Evolutionary conservation across 805 yeast species (phyloP).

Genomic region (Hyphopichia homilentoma): DNA sequence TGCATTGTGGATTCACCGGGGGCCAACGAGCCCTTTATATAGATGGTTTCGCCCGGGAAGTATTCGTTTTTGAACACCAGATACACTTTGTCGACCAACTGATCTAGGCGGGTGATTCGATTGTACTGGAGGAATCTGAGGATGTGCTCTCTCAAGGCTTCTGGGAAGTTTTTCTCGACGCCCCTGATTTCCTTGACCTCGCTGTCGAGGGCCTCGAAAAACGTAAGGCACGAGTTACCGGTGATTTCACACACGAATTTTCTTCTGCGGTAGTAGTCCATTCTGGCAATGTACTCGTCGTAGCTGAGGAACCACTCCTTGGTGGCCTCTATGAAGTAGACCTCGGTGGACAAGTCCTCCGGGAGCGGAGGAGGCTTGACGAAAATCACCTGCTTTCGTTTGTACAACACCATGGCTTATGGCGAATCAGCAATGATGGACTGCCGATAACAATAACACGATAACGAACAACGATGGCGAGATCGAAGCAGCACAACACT

Average conservation of each 20-base stretch:
- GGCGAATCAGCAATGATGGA: too few relatives aligned
- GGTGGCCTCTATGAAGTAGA: constrained; percentile 81
- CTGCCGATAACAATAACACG: too few relatives aligned
- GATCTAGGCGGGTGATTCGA: constrained; percentile 75
- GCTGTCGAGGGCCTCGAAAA: constrained; percentile 79
- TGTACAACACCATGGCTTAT: constrained; percentile 67
- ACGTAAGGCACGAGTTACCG: constrained; percentile 88
- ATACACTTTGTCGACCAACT: constrained; percentile 84
- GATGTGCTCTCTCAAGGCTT: constrained; percentile 89
- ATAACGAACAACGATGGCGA: too few relatives aligned
- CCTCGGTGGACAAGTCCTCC: constrained; percentile 52
- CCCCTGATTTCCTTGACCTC: constrained; percentile 56
- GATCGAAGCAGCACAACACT: too few relatives aligned
- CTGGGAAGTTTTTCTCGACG: constrained; percentile 84
- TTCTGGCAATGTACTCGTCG: constrained; percentile 66
- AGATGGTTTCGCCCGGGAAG: constrained; percentile 87
- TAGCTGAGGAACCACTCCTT: constrained; percentile 83
- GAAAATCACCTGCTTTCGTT: constrained; percentile 64
- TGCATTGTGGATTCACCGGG: neutral
- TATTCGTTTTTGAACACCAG: constrained; percentile 72
- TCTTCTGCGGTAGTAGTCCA: constrained; percentile 68
- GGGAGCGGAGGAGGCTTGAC: constrained; percentile 59
- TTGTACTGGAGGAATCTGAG: constrained; percentile 80
- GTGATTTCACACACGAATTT: constrained; percentile 95
- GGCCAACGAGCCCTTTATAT: constrained; percentile 39